Evolutionary conservation across 306 rosid species (phyloP).

Genomic region (Fragaria ananassa): DNA sequence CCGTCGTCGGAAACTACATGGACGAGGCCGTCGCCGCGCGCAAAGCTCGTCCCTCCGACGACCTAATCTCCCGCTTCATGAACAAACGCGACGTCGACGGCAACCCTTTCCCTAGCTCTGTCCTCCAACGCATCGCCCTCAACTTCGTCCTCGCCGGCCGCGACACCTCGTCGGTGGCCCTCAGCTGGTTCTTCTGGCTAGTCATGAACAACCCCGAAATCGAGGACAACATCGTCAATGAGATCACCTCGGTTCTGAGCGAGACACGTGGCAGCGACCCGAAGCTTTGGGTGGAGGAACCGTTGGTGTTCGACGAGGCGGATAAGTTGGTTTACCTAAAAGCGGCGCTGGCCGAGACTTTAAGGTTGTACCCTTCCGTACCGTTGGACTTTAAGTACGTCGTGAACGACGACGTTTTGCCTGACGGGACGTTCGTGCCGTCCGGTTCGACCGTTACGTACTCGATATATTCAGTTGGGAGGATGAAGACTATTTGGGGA

Average conservation of each 20-base stretch:
- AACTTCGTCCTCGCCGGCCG: constrained; percentile 96
- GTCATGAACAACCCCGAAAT: constrained; percentile 59
- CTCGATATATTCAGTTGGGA: constrained; percentile 80
- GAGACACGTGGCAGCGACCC: constrained; percentile 55
- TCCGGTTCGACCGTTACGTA: constrained; percentile 94
- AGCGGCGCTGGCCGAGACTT: constrained; percentile 78
- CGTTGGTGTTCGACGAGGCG: constrained; percentile 71
- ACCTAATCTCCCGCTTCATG: constrained; percentile 69
- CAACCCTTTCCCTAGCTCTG: constrained; percentile 31
- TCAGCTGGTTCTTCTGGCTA: constrained; percentile 97
- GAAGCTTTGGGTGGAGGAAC: constrained; percentile 59
- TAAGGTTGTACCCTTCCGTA: constrained; percentile 82
- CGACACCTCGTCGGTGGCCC: constrained; percentile 92
- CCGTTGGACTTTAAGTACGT: constrained; percentile 83
- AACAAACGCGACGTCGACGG: constrained; percentile 66
- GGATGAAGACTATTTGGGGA: constrained; percentile 93
- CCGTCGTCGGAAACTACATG: constrained; percentile 67
- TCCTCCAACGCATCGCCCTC: constrained; percentile 67
- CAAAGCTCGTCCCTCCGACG: constrained; percentile 65
- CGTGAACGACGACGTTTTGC: constrained; percentile 61
- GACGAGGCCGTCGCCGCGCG: constrained; percentile 64
- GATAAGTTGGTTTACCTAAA: constrained; percentile 70
- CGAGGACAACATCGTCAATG: constrained; percentile 58
- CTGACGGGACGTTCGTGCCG: constrained; percentile 78
- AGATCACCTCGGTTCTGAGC: constrained; percentile 40